Evolutionary conservation across 2,329 filamentous ascomycete species (phyloP).

Genomic region (Epichloe baconii): DNA sequence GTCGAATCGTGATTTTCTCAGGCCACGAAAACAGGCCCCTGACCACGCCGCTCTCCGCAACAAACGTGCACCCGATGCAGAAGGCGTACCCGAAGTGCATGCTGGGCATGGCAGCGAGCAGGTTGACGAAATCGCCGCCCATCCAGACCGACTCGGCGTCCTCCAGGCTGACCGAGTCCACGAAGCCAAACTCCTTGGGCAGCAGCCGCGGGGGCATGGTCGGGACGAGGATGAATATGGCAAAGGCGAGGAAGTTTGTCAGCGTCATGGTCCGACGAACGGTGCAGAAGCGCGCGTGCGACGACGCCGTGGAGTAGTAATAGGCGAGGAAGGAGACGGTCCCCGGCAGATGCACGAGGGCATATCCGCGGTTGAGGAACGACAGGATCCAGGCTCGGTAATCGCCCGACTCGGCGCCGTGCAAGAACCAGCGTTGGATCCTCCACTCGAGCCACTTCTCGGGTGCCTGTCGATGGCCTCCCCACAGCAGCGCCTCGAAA

Average conservation of each 20-base stretch:
- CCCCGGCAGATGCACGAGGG: constrained; percentile 60
- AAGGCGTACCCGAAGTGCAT: constrained; percentile 45
- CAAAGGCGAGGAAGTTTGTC: constrained; percentile 41
- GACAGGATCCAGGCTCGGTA: constrained; percentile 34
- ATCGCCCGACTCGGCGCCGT: constrained; percentile 33
- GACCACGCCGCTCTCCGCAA: constrained; percentile 37
- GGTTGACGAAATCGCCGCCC: constrained; percentile 35
- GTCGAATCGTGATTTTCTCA: neutral
- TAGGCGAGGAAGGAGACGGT: constrained; percentile 50
- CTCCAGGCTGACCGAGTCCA: constrained; percentile 37
- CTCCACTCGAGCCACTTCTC: constrained; percentile 8
- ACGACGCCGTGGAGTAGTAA: constrained; percentile 54
- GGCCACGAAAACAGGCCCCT: constrained; percentile 17
- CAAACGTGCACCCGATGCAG: constrained; percentile 35
- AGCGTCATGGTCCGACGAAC: constrained; percentile 42
- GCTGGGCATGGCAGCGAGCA: constrained; percentile 43
- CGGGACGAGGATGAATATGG: constrained; percentile 41
- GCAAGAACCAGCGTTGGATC: constrained; percentile 45
- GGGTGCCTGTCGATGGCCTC: constrained; percentile 4
- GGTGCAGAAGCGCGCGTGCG: constrained; percentile 38
- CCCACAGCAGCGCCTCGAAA: constrained; percentile 7
- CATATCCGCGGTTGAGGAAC: constrained; percentile 56
- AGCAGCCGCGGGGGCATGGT: constrained; percentile 45
- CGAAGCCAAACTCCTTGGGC: constrained; percentile 41
- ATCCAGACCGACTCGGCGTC: constrained; percentile 16